Conservation (phyloP, 2,329 filamentous ascomycete genomes). For the Trichoderma endophyticum region DNA sequence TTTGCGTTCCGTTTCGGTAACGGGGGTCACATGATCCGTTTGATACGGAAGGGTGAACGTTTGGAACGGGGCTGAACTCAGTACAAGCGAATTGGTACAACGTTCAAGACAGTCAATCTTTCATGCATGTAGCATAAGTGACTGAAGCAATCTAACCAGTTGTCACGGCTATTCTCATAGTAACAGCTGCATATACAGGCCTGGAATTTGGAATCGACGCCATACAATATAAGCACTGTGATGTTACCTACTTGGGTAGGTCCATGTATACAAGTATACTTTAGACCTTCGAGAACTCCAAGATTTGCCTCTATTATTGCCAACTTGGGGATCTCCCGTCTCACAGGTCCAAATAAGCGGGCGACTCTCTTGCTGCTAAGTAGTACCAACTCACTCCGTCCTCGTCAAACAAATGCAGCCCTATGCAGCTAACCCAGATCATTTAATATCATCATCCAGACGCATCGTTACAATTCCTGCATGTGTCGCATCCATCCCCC, state of each 20-base stretch:
- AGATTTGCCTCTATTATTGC: not conserved
- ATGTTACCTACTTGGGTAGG: not conserved
- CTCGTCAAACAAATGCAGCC: not conserved
- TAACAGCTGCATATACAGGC: not conserved
- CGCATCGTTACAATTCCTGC: not conserved
- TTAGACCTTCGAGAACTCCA: not conserved
- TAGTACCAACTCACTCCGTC: not conserved
- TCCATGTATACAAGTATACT: not conserved
- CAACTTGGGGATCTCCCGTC: not conserved
- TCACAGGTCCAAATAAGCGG: not conserved
- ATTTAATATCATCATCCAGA: not conserved
- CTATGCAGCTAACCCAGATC: not conserved
- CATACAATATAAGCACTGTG: not conserved
- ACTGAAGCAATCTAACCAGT: not conserved
- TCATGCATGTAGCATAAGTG: not conserved
- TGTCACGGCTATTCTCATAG: not conserved
- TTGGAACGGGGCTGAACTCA: not conserved
- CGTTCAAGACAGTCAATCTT: not conserved
- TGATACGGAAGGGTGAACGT: not conserved
- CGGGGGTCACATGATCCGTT: slow-evolving; percentile 8
- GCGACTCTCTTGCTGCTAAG: not conserved
- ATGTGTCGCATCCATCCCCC: not conserved
- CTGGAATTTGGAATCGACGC: not conserved
- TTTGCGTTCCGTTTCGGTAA: not conserved
- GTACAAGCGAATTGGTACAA: not conserved